Percentiles rank a stretch among this genome's conserved stretches.
phyloP scores from a whole-genome alignment of 108 stramenopile genomes.

The Cyclotella choctawhatcheeana region DNA sequence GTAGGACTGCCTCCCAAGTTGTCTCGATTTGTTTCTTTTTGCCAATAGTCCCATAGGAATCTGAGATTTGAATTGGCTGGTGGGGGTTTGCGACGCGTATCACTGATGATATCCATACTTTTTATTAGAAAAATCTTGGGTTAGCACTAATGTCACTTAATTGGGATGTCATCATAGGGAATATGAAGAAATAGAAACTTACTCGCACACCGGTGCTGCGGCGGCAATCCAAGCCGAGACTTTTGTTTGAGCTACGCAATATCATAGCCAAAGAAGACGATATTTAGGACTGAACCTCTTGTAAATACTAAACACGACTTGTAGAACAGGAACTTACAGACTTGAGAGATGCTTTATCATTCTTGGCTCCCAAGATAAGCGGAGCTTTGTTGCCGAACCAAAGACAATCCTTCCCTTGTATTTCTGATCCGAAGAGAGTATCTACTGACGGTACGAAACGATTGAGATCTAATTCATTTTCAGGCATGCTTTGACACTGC shows the following conservation, averaged over 20 bases:
- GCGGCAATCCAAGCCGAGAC: conserved; percentile 74
- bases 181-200: conserved; percentile 4
- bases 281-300: background rate
- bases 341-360: conserved; percentile 20
- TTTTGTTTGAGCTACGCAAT: conserved; percentile 43
- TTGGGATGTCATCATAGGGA: background rate
- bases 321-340: conserved; percentile 2
- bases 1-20: conserved; percentile 53
- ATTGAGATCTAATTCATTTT: conserved; percentile 5
- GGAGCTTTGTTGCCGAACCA: conserved; percentile 19
- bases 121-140: background rate
- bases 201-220: conserved; percentile 76
- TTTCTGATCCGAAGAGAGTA: conserved; percentile 24
- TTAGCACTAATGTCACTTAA: background rate
- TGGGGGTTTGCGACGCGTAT: conserved; percentile 64
- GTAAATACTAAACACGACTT: background rate
- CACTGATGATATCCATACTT: conserved; percentile 80
- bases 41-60: conserved; percentile 71
- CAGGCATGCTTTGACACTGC: too few species aligned
- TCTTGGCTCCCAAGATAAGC: conserved; percentile 22
- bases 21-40: conserved; percentile 45
- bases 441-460: conserved; percentile 31
- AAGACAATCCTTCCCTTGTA: conserved; percentile 3
- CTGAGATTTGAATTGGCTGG: conserved; percentile 46
- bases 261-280: background rate